phyloP scores from a whole-genome alignment of 805 yeast species.

The Vanderwaltozyma verrucispora region DNA sequence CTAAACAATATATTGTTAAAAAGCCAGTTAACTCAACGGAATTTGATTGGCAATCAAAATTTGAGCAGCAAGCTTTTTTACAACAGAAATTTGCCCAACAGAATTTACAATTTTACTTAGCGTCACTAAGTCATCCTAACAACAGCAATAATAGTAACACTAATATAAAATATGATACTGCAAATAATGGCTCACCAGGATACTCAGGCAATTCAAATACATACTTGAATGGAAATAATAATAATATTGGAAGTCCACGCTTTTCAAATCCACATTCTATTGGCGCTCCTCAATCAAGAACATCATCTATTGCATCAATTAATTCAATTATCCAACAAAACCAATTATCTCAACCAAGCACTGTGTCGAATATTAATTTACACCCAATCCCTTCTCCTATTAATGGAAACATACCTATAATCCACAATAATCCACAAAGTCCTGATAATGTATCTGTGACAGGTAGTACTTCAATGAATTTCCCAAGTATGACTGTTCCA shows the following conservation, averaged over 20 bases:
- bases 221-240: too few relatives aligned
- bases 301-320: neutral
- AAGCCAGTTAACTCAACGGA: constrained; percentile 25
- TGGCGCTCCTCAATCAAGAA: neutral
- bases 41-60: constrained; percentile 24
- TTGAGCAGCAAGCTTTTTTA: constrained; percentile 27
- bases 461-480: neutral
- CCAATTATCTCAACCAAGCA: too few relatives aligned
- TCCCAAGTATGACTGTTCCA: neutral
- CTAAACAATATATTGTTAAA: constrained; percentile 22
- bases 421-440: neutral
- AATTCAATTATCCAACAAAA: too few relatives aligned
- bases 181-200: neutral
- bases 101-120: constrained; percentile 25
- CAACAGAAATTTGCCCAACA: constrained; percentile 29
- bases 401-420: too few relatives aligned
- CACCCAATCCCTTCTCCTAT: too few relatives aligned
- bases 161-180: neutral
- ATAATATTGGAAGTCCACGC: neutral
- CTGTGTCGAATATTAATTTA: too few relatives aligned
- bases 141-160: neutral
- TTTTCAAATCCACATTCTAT: neutral
- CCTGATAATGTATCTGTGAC: neutral
- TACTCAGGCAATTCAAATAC: too few relatives aligned
- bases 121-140: neutral